Conservation (phyloP, 148 eudicot genomes). For the Rhododendron ferrugineum region DNA sequence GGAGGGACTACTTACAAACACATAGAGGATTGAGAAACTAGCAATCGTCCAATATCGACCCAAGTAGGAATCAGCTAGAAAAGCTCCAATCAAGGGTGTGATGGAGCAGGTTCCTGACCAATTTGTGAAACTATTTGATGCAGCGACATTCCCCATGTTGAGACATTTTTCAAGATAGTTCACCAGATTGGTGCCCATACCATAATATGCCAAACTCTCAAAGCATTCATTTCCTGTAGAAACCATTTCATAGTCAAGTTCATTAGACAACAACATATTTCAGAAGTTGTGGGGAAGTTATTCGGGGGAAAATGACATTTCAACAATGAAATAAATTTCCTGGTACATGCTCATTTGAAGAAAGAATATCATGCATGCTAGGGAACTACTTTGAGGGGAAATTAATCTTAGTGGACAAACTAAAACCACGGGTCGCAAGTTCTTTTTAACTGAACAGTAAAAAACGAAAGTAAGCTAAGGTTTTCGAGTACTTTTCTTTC, state of each 20-base stretch:
- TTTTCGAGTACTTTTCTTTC: background rate
- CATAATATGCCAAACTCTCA: conserved; percentile 10
- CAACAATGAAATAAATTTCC: background rate
- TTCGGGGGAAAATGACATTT: background rate
- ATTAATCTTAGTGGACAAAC: background rate
- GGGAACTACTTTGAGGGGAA: background rate
- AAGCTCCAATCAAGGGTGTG: conserved; percentile 8
- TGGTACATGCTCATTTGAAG: background rate
- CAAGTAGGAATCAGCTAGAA: conserved; percentile 10
- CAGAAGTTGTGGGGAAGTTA: background rate
- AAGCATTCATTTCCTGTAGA: conserved; percentile 7
- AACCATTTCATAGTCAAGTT: background rate
- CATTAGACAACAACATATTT: background rate
- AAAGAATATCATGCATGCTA: background rate
- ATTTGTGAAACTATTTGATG: conserved; percentile 6
- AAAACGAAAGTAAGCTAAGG: background rate
- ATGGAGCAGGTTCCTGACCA: conserved; percentile 10
- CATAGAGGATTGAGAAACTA: conserved; percentile 6
- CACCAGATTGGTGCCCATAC: conserved; percentile 9
- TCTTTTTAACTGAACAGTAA: background rate
- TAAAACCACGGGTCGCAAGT: background rate
- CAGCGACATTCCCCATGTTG: conserved; percentile 6
- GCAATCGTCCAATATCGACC: conserved; percentile 11
- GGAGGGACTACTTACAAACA: conserved; percentile 1
- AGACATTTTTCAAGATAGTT: background rate